Percentiles rank a stretch among this genome's conserved stretches.
Conservation (phyloP, 352 stramenopile species). For the Phytopythium vexans region DNA sequence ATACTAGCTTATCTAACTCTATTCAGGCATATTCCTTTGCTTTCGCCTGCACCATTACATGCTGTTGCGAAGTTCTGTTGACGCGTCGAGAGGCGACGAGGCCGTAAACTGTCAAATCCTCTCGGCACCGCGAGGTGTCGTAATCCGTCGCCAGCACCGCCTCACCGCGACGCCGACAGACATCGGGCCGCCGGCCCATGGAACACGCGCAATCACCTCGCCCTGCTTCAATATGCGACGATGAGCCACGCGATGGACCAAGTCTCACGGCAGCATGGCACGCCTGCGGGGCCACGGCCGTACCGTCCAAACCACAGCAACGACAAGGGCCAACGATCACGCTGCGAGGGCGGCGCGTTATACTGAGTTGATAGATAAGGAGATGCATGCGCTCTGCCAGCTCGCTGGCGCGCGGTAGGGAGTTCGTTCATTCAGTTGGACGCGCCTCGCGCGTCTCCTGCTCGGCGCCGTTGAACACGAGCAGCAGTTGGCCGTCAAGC, state of each 20-base stretch:
- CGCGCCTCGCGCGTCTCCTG: constrained; percentile 4
- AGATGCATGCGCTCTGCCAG: too few species aligned
- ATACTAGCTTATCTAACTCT: background rate
- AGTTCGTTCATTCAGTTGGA: background rate
- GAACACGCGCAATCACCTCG: too few species aligned
- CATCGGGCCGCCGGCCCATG: too few species aligned
- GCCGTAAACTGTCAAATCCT: constrained; percentile 6
- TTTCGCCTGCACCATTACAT: background rate
- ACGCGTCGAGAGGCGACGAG: background rate
- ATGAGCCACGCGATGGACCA: too few species aligned
- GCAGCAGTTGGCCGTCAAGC: constrained; percentile 39
- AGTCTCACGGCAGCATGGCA: too few species aligned
- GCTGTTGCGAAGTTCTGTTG: background rate
- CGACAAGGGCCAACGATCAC: too few species aligned
- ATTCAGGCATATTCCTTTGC: background rate
- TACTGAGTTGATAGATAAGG: too few species aligned
- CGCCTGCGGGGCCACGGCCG: too few species aligned
- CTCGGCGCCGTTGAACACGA: constrained; percentile 2
- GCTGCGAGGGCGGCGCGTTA: too few species aligned
- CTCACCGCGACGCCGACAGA: too few species aligned
- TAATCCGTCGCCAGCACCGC: background rate
- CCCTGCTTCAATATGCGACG: too few species aligned
- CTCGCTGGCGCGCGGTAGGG: background rate
- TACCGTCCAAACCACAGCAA: too few species aligned
- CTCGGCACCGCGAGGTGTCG: background rate